Conservation (phyloP, 768 basidiomycete species). For the Trametes gibbosa region DNA sequence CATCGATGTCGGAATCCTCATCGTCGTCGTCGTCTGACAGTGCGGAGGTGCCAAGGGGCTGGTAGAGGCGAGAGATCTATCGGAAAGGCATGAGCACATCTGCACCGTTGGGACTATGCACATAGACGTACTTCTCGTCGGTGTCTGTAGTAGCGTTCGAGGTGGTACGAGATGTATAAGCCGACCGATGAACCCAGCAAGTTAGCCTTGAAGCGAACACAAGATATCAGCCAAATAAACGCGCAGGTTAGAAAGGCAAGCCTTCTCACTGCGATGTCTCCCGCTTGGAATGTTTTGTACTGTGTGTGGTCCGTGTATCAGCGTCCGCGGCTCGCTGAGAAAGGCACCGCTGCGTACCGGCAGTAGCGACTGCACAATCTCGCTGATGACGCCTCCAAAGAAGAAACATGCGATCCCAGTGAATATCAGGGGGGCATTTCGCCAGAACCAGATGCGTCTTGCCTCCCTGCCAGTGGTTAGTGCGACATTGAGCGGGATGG, state of each 20-base stretch:
- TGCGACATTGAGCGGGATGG: neutral
- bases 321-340: neutral
- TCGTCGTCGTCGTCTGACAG: conserved; percentile 46
- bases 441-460: conserved; percentile 85
- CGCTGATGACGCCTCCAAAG: conserved; percentile 77
- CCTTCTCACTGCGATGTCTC: conserved; percentile 64
- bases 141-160: conserved; percentile 75
- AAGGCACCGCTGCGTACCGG: conserved; percentile 45
- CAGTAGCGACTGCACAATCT: conserved; percentile 75
- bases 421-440: conserved; percentile 65
- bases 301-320: conserved; percentile 28
- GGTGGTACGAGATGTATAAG: conserved; percentile 59
- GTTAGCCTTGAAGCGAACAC: conserved; percentile 57
- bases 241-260: no score
- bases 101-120: neutral
- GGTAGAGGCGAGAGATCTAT: conserved; percentile 77
- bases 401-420: conserved; percentile 72
- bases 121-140: conserved; percentile 61
- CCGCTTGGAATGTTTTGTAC: conserved; percentile 71
- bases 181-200: conserved; percentile 70
- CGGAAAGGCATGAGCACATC: neutral
- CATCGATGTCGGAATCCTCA: conserved; percentile 52
- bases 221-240: neutral
- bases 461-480: conserved; percentile 60
- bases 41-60: conserved; percentile 55